Evolutionary conservation across 129 eudicot species (phyloP).

Genomic region (Mikania micrantha): DNA sequence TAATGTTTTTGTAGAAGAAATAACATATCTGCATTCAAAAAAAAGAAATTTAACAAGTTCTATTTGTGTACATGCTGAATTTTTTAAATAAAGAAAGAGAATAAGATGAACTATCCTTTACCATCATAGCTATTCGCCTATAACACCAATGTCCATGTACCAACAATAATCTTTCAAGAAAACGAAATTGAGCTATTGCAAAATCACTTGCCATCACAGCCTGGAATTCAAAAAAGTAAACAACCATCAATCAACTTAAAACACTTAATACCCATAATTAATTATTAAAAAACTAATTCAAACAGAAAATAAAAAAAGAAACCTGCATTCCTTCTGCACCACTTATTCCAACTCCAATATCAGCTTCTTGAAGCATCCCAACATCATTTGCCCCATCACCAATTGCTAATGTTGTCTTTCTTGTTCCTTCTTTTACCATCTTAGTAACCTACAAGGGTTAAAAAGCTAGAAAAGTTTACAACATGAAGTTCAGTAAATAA

Average conservation of each 20-base stretch:
- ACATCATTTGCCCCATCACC: constrained; percentile 99
- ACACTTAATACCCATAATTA: background rate
- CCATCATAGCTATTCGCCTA: constrained; percentile 96
- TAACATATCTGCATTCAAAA: constrained; percentile 77
- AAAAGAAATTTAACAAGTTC: background rate
- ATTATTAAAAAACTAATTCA: background rate
- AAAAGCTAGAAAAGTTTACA: constrained; percentile 31
- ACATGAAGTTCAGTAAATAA: background rate
- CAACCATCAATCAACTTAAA: background rate
- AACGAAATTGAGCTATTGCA: constrained; percentile 86
- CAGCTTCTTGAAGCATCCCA: constrained; percentile 99
- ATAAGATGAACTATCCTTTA: constrained; percentile 20
- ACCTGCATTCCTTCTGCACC: constrained; percentile 99
- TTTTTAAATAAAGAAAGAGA: background rate
- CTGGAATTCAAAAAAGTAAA: constrained; percentile 33
- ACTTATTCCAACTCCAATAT: constrained; percentile 95
- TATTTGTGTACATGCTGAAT: background rate
- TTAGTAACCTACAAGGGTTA: constrained; percentile 78
- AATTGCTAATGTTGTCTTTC: constrained; percentile 79
- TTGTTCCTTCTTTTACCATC: constrained; percentile 76
- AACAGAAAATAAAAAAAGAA: background rate
- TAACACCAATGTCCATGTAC: constrained; percentile 99
- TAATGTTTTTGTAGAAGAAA: constrained; percentile 90
- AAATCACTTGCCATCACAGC: constrained; percentile 99
- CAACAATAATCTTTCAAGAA: constrained; percentile 82